phyloP scores from a whole-genome alignment of 2,329 filamentous ascomycete genomes.

The Erysiphe pulchra region DNA sequence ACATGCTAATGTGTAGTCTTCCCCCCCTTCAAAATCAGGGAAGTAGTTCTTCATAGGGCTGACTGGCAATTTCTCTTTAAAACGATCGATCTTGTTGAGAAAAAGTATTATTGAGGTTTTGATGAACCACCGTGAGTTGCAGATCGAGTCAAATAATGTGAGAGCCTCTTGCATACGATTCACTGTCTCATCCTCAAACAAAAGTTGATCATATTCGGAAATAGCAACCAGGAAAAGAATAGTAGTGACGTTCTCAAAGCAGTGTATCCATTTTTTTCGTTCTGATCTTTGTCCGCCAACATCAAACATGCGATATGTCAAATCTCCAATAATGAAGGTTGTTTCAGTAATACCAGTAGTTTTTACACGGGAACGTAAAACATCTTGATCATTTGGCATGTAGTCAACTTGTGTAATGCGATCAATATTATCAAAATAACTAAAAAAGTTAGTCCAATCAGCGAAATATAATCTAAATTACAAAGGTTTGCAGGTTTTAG shows the following conservation, averaged over 20 bases:
- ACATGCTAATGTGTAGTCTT: constrained; percentile 86
- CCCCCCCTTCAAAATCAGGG: constrained; percentile 78
- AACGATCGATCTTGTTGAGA: constrained; percentile 75
- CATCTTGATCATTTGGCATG: constrained; percentile 80
- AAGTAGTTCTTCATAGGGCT: constrained; percentile 79
- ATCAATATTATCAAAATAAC: constrained; percentile 63
- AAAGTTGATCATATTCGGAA: constrained; percentile 86
- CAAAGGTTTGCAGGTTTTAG: too few relatives aligned
- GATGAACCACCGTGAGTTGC: constrained; percentile 76
- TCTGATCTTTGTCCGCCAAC: constrained; percentile 51
- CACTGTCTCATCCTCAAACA: constrained; percentile 91
- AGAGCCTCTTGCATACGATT: constrained; percentile 83
- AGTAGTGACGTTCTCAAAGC: constrained; percentile 60
- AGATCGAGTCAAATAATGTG: constrained; percentile 68
- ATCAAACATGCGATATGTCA: constrained; percentile 86
- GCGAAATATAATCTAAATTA: too few relatives aligned
- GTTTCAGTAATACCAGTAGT: constrained; percentile 95
- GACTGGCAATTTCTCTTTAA: constrained; percentile 61
- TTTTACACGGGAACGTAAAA: constrained; percentile 69
- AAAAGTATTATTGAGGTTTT: constrained; percentile 75
- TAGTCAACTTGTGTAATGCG: constrained; percentile 53
- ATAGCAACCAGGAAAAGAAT: constrained; percentile 86
- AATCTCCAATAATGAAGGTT: constrained; percentile 70
- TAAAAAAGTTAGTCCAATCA: constrained; percentile 14
- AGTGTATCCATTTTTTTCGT: constrained; percentile 59